A percentile compares a stretch with the other conserved stretches of the same genome.
Conservation (phyloP, 805 yeast species). For the Candida michaelii region DNA sequence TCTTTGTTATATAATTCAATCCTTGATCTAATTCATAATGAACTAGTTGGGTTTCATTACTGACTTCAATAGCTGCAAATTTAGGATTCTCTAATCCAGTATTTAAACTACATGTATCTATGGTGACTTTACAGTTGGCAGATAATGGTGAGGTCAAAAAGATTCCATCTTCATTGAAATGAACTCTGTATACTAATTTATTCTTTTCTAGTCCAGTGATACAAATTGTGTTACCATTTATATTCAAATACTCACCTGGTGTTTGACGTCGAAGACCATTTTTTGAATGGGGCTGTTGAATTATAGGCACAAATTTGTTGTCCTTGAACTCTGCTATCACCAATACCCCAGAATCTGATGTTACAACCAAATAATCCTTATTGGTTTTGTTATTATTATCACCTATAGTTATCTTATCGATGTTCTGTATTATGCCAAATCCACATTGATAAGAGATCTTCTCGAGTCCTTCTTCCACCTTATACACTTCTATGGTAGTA, state of each 20-base stretch:
- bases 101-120: slow-evolving; percentile 60
- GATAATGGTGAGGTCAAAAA: slow-evolving; percentile 74
- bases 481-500: slow-evolving; percentile 53
- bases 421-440: slow-evolving; percentile 57
- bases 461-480: slow-evolving; percentile 54
- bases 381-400: slow-evolving; percentile 49
- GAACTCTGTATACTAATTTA: slow-evolving; percentile 67
- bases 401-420: slow-evolving; percentile 40
- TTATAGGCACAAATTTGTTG: slow-evolving; percentile 44
- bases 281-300: slow-evolving; percentile 69
- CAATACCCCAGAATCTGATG: slow-evolving; percentile 80
- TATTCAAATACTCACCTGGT: slow-evolving; percentile 71
- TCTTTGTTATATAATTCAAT: slow-evolving; percentile 67
- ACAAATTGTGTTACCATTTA: slow-evolving; percentile 73
- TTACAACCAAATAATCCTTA: slow-evolving; percentile 59
- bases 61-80: slow-evolving; percentile 78
- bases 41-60: slow-evolving; percentile 40
- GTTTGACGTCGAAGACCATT: slow-evolving; percentile 71
- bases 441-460: slow-evolving; percentile 44
- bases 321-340: slow-evolving; percentile 48
- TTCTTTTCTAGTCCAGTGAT: slow-evolving; percentile 71
- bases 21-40: slow-evolving; percentile 87
- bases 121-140: slow-evolving; percentile 56
- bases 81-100: slow-evolving; percentile 80
- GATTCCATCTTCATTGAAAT: slow-evolving; percentile 46